Conservation (phyloP, 176 grass and related monocot species). For the Rhynchospora pubera region DNA sequence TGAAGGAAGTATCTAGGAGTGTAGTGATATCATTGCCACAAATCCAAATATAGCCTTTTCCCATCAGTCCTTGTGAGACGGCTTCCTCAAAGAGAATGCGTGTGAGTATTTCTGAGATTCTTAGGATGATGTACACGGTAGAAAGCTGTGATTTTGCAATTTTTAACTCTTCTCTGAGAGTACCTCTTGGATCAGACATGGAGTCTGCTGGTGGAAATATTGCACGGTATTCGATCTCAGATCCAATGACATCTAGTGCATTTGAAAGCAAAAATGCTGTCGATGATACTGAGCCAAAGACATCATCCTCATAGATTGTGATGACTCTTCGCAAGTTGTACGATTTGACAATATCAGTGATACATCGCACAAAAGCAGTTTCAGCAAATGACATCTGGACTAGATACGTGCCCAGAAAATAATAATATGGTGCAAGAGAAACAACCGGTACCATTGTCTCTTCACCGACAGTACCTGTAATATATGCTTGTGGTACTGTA, state of each 20-base stretch:
- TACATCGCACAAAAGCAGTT: not conserved
- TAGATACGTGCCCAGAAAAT: not conserved
- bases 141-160: not conserved
- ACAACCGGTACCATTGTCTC: not conserved
- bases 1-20: constrained; percentile 22
- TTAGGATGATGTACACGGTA: constrained; percentile 26
- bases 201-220: constrained; percentile 11
- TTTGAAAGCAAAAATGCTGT: constrained; percentile 1
- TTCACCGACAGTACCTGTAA: not conserved
- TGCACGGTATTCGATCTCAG: constrained; percentile 16
- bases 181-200: not conserved
- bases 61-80: not conserved
- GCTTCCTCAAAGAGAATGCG: constrained; percentile 21
- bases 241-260: not conserved
- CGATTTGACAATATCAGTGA: constrained; percentile 21
- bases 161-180: not conserved
- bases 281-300: constrained; percentile 2
- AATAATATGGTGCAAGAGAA: not conserved
- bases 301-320: constrained; percentile 32
- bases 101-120: not conserved
- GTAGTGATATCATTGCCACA: constrained; percentile 21
- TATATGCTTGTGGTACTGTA: constrained; percentile 8
- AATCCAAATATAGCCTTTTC: constrained; percentile 18
- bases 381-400: constrained; percentile 27
- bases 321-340: constrained; percentile 30